A percentile compares a stretch with the other conserved stretches of the same genome.
These are phyloP conservation scores for Aspergillus aculeatinus DNA, from an alignment of 2,329 filamentous ascomycete genomes.

Conservation along the genomic window DNA sequence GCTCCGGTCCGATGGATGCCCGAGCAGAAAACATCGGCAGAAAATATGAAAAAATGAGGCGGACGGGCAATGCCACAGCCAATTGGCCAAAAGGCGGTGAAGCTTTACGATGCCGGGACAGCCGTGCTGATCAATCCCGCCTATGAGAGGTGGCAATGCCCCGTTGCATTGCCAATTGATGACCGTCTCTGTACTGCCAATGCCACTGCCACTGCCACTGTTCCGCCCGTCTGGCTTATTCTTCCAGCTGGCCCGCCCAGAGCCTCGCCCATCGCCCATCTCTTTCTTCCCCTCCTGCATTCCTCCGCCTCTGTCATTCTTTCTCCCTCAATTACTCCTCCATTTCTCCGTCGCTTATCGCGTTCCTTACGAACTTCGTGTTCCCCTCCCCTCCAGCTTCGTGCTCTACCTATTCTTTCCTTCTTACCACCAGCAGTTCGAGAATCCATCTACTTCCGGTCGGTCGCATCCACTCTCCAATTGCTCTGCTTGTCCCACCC, in stretches of 20 bases:
- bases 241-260: not conserved
- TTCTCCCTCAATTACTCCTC: not conserved
- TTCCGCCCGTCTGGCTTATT: too few relatives aligned
- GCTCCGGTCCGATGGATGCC: not conserved
- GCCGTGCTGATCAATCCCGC: not conserved
- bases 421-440: not conserved
- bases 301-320: not conserved
- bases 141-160: not conserved
- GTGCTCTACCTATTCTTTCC: not conserved
- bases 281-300: not conserved
- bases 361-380: not conserved
- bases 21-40: not conserved
- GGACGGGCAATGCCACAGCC: not conserved
- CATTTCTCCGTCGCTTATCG: not conserved
- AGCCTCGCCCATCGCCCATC: not conserved
- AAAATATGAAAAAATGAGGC: not conserved
- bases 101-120: not conserved
- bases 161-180: not conserved
- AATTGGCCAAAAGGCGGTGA: not conserved
- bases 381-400: not conserved
- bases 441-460: not conserved
- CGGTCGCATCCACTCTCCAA: not conserved
- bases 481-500: not conserved
- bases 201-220: too few relatives aligned
- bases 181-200: not conserved